These are phyloP conservation scores for Naganishia albida DNA, from an alignment of 1,284 basidiomycete species.

Conservation along the genomic window DNA sequence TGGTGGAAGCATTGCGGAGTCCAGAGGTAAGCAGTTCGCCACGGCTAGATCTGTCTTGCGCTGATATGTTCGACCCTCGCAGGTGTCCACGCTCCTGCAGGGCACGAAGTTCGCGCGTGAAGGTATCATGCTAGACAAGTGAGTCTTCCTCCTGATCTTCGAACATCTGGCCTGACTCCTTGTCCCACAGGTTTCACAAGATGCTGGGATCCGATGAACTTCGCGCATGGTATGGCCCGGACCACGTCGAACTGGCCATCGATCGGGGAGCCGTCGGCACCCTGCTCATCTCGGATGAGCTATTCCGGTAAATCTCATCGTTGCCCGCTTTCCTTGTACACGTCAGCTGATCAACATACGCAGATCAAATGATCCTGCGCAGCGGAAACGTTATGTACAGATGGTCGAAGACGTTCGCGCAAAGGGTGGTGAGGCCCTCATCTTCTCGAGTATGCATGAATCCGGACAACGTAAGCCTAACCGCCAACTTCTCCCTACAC, in stretches of 20 bases:
- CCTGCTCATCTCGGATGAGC: constrained; percentile 88
- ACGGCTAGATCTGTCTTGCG: background rate
- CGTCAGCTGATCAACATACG: constrained; percentile 6
- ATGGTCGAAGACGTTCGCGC: constrained; percentile 86
- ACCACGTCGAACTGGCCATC: constrained; percentile 87
- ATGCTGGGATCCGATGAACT: constrained; percentile 93
- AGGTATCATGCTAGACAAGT: constrained; percentile 87
- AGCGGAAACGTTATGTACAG: constrained; percentile 78
- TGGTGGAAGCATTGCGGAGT: constrained; percentile 91
- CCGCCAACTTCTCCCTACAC: background rate
- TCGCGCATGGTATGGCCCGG: constrained; percentile 97
- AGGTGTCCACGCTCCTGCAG: constrained; percentile 61
- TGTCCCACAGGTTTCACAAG: constrained; percentile 81
- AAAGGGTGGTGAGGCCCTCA: constrained; percentile 88
- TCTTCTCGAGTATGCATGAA: constrained; percentile 99
- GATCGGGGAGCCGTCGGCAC: constrained; percentile 93
- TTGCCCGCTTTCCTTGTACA: constrained; percentile 1
- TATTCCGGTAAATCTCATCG: constrained; percentile 71
- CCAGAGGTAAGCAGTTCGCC: constrained; percentile 67
- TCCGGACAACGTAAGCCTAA: constrained; percentile 80
- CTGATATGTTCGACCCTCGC: background rate
- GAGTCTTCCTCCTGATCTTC: background rate
- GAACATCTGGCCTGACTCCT: background rate
- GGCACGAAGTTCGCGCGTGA: constrained; percentile 98
- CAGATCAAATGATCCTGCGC: constrained; percentile 72